Base-by-base conservation (phyloP, 108 stramenopile species). In the Fragilariopsis cylindrus region DNA sequence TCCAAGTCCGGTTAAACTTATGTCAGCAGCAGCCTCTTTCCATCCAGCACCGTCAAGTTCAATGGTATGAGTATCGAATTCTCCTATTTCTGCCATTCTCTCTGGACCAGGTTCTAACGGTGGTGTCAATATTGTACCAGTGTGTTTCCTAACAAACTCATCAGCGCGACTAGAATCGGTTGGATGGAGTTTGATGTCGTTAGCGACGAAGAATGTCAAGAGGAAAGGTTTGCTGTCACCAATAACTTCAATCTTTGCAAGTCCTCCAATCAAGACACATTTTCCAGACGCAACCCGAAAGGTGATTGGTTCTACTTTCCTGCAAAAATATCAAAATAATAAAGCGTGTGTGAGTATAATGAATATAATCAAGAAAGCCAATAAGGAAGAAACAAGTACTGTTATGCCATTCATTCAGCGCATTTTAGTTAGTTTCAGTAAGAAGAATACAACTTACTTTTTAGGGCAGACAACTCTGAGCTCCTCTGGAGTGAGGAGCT, bases 161-260 rank as follows among this genome's bases (percentile, higher is more conserved):
- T 92, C 94, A 16, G 90, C 90, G 60, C 76, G 91, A 6, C 68
- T 54, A 0, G 84, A 75, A 69, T 87, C 88, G 8, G 94, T 93
- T 0, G 87, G 87, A 73, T 99, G 98, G 44, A 99, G 81, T 66
- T 97, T 98, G 62, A 99, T 94, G 8, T 96, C 90, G 74, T 97
- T 97, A 18, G 96, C 88, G 54, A 98, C 96, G 84, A 96, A 98
- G 67, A 98, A 94, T 3, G 98, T 98, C 48, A 98, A 91, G 21
- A 98, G 78, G 68, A 97, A 97, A 13, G 92, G 91, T 69, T 89
- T 91, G 63, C 75, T 82, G 48, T 94, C 93, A 70, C 91, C 93
- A 69, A 92, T 83, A 7, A 96, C 81, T 66, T 92, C 93, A 60
- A 96, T 83, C 58, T 85, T 84, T 45, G 92, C 95, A 12, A 96